Base-by-base conservation (phyloP, 2,329 filamentous ascomycete genomes). In the Fusarium sp. region DNA sequence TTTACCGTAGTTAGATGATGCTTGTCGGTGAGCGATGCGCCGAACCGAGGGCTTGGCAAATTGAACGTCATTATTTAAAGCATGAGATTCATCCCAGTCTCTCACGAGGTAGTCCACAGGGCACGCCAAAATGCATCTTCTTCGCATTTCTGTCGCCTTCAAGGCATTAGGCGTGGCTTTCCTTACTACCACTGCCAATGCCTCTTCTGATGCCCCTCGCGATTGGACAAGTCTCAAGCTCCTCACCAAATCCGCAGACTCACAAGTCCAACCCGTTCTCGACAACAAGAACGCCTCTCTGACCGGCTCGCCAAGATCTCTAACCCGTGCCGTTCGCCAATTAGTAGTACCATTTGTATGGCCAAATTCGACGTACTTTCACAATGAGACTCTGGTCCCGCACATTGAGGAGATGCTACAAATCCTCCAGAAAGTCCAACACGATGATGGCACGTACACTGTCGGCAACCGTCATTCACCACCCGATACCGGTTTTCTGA, bases 31-130 rank as follows among this genome's bases (percentile, higher is more conserved):
- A 34, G 30, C 42, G 15, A 34, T 42, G 8, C 23, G n/a, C 61
- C 61, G 61, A 64, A 49, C 61, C 61, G 34, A 47, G 58, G 61
- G 37, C 61, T 64, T 64, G 59, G 59, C 61, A 50, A 13, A 15
- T 2, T 8, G 8, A 18, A n/a, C 16, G 16, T 4, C 13, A 9
- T 11, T 50, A 58, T 58, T 40, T 64, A 64, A 64, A 36, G 20
- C 26, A 4, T 20, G 12, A 51, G 13, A 15, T 3, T 16, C 9
- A 51, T 51, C n/a, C 33, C 13, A 38, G 16, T 31, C 12, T 4
- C 16, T 26, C 6, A 11, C 3, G 16, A 45, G 10, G 11, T 1
- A 6, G 6, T 23, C 3, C 4, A 16, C 9, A 52, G 20, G 15
- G 4, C 20, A 15, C 11, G 11, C 8, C 5, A 37, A 23, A 20